Base-by-base conservation (phyloP, 352 stramenopile genomes). In the Phytophthora ramorum region DNA sequence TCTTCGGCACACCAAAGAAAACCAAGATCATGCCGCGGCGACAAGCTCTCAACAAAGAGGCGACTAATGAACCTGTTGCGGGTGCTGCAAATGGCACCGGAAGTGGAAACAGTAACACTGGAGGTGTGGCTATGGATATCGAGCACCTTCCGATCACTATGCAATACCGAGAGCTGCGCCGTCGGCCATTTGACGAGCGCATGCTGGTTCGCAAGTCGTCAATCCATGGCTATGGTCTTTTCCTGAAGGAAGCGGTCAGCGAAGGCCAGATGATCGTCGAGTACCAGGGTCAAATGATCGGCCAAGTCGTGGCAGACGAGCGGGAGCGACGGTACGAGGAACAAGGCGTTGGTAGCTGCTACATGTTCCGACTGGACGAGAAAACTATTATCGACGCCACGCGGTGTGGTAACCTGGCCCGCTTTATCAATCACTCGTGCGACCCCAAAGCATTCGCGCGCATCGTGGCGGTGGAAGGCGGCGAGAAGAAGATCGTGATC, bases 361-460 rank as follows among this genome's bases (percentile, higher is more conserved):
- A 99, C 79, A 98, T 99, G 90, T 99, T 99, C 77, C 90, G 95
- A n/a, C 58, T 98, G 28, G 95, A 99, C 66, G 83, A 96, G 46
- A 81, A 92, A n/a, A 89, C 85, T 13, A 98, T 99, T 63, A 97
- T 99, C 28, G 96, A 99, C 57, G 95, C 96, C 1, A 99, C 96
- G 13, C 87, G 83, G 10, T 94, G 85, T 49, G 96, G 96, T 12
- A 98, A 97, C 51, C 81, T 98, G 55, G 95, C 93, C n/a, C 85
- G 95, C 1, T 99, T 99, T 58, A 98, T 99, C 79, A 99, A 99
- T 73, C 96, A 99, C 66, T 98, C 89, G 51, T 99, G 96, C 66
- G 81, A 96, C 45, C 90, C 94, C 0, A 98, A 98, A 73, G 93
- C 93, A 12, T 98, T 97, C 60, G 94, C 95, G n/a, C 93, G 96